These are phyloP conservation scores for Holtermannia corniformis DNA, from an alignment of 768 basidiomycete genomes.

Conservation along the genomic window DNA sequence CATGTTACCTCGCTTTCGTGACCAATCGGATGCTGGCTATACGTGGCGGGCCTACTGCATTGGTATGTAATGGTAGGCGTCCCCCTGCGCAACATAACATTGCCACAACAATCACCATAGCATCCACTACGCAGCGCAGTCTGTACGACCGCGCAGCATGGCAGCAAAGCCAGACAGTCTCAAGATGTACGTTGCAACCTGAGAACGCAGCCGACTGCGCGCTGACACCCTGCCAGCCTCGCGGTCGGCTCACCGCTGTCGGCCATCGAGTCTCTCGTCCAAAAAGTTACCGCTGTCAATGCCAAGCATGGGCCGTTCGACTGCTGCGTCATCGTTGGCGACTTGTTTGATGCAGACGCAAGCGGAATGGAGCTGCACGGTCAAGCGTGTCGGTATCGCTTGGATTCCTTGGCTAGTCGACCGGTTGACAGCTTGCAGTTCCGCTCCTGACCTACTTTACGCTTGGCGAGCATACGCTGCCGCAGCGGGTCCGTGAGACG, in stretches of 20 bases:
- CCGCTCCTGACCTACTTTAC: constrained; percentile 88
- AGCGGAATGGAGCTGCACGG: constrained; percentile 49
- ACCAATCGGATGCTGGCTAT: too few relatives aligned
- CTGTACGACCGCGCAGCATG: background rate
- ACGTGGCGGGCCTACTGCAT: too few relatives aligned
- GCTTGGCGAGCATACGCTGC: constrained; percentile 70
- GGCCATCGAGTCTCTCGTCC: constrained; percentile 60
- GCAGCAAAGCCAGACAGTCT: background rate
- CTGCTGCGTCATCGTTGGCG: constrained; percentile 44
- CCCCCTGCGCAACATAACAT: too few relatives aligned
- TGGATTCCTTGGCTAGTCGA: background rate
- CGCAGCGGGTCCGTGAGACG: constrained; percentile 61
- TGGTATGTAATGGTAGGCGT: too few relatives aligned
- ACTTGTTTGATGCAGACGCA: constrained; percentile 55
- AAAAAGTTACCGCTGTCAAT: constrained; percentile 74
- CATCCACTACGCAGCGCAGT: too few relatives aligned
- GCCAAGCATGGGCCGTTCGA: constrained; percentile 90
- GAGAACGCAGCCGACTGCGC: background rate
- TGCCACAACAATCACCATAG: too few relatives aligned
- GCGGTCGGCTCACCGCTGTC: constrained; percentile 74
- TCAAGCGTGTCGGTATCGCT: constrained; percentile 31
- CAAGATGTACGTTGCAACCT: background rate
- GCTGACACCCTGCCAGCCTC: constrained; percentile 47
- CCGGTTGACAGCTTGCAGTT: constrained; percentile 45
- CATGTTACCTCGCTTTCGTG: too few relatives aligned